Base-by-base conservation (phyloP, 495 filamentous ascomycete species). In the Podospora didyma region DNA sequence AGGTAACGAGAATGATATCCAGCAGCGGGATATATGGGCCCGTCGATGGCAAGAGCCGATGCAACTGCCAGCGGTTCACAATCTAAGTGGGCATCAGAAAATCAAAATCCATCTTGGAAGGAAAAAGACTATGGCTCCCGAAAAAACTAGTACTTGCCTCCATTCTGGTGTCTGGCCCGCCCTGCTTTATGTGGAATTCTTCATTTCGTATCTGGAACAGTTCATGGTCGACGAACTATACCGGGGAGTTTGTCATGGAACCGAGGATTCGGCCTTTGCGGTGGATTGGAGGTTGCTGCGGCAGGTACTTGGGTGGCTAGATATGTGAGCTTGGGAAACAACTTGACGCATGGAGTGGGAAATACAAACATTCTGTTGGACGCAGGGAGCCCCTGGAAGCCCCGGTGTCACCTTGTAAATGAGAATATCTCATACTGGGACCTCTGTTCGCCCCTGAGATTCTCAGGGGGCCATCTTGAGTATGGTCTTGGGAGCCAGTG, bases 161-260 rank as follows among this genome's bases (percentile, higher is more conserved):
- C n/a, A n/a, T n/a, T n/a, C n/a, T n/a, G n/a, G n/a, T n/a, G n/a
- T n/a, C 9, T 31, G 4, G 26, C 4, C 26, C 26, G 26, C 3
- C 3, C 26, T 4, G 26, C 26, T 31, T 9, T 31, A 4, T 31
- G 4, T 4, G 9, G 4, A 31, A 9, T 31, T 51, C 24, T 7
- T 11, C 31, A 31, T 9, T 31, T 31, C 26, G 16, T 14, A 42
- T 7, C 39, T 23, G 22, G 5, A n/a, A 16, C 14, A 16, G 46
- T 16, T 28, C 37, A 54, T 21, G 52, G 22, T 26, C 45, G 42
- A 39, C 37, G 28, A 53, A 53, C 23, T 28, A 54, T 54, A n/a
- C 31, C 22, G 23, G 49, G 56, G 20, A 58, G 26, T 22, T 23
- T 46, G 37, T 49, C 56, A 41, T 46, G 46, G 12, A 17, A 20